Conservation (phyloP, 257 asterid species). For the Orobanche coerulescens region DNA sequence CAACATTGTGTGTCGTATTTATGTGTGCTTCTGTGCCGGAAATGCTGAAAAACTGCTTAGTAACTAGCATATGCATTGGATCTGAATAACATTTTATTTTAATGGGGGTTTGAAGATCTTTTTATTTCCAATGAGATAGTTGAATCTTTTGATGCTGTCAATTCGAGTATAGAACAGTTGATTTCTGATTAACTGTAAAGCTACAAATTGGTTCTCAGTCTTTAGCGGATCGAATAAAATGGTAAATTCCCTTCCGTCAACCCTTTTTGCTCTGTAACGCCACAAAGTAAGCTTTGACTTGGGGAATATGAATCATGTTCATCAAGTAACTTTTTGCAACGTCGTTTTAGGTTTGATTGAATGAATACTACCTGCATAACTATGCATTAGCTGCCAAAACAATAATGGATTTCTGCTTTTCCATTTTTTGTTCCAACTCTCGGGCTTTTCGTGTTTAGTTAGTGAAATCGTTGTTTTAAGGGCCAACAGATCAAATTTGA, state of each 20-base stretch:
- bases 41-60: not conserved
- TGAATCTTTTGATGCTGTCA: not conserved
- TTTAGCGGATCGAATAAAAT: not conserved
- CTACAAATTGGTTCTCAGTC: not conserved
- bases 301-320: not conserved
- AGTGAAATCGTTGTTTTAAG: not conserved
- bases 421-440: not conserved
- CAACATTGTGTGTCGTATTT: constrained; percentile 4
- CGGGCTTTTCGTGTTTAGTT: not conserved
- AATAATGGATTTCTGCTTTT: not conserved
- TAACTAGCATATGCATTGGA: not conserved
- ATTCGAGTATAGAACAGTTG: not conserved
- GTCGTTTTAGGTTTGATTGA: not conserved
- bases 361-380: not conserved
- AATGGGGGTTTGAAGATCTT: not conserved
- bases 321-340: not conserved
- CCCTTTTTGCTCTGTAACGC: not conserved
- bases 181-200: not conserved
- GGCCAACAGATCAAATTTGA: not conserved
- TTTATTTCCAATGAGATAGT: not conserved
- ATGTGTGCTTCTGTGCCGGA: not conserved
- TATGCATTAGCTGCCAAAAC: not conserved
- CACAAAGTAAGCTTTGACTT: not conserved
- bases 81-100: not conserved
- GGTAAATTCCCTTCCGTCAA: not conserved